These are phyloP conservation scores for Exutisphaerella laricina DNA, from an alignment of 2,329 filamentous ascomycete genomes.

Conservation along the genomic window DNA sequence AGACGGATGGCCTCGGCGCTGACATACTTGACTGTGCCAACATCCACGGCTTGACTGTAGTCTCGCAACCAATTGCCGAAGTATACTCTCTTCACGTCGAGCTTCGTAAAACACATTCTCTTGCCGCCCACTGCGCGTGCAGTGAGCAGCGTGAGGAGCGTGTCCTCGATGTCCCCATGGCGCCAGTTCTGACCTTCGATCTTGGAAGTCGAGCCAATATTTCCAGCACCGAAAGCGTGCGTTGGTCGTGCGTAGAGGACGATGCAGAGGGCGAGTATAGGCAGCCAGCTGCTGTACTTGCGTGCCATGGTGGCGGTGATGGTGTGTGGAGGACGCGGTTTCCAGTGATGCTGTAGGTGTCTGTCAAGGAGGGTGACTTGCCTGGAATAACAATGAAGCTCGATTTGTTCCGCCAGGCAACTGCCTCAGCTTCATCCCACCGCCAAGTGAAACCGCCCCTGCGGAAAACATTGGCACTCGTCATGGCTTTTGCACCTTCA, in stretches of 20 bases:
- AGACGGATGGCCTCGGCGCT: conserved; percentile 50
- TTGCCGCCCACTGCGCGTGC: conserved; percentile 61
- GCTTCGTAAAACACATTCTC: conserved; percentile 84
- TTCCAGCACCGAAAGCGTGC: conserved; percentile 50
- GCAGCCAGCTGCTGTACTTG: conserved; percentile 21
- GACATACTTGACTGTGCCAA: conserved; percentile 49
- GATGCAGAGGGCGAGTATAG: conserved; percentile 19
- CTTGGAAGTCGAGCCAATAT: conserved; percentile 75
- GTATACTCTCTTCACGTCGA: conserved; percentile 46
- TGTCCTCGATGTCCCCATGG: conserved; percentile 51
- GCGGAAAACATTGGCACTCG: too few species aligned
- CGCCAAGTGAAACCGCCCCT: too few species aligned
- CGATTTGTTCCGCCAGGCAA: too few species aligned
- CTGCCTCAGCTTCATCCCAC: too few species aligned
- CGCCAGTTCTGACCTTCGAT: conserved; percentile 48
- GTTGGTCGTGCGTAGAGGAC: conserved; percentile 24
- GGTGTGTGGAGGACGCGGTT: too few species aligned
- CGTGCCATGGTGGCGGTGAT: conserved; percentile 18
- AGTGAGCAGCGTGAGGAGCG: conserved; percentile 48
- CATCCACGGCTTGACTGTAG: conserved; percentile 52
- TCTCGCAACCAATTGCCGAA: conserved; percentile 46
- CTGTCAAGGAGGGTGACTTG: too few species aligned
- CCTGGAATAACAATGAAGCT: too few species aligned
- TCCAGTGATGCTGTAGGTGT: too few species aligned
- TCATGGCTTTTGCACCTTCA: too few species aligned